Percentiles rank a stretch among this genome's conserved stretches.
phyloP scores from a whole-genome alignment of 2,329 filamentous ascomycete genomes.

The Aureobasidium zeae region DNA sequence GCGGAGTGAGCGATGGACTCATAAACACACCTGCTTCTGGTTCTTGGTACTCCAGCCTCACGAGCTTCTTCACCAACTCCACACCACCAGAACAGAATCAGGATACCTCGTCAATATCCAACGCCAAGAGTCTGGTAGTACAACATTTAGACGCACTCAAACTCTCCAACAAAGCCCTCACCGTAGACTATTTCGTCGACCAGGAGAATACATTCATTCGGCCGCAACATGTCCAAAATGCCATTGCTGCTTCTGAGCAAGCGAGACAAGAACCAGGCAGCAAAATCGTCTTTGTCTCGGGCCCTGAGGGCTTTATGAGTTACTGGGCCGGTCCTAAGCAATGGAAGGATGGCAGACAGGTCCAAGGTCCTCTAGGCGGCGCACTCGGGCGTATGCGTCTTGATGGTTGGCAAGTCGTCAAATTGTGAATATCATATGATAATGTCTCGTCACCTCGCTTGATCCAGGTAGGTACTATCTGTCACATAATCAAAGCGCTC shows the following conservation, averaged over 20 bases:
- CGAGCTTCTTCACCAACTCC: conserved; percentile 2
- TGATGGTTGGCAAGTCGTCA: conserved; percentile 50
- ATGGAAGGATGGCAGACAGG: conserved; percentile 62
- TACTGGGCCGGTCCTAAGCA: conserved; percentile 71
- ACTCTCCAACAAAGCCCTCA: conserved; percentile 38
- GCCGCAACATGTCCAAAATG: conserved; percentile 29
- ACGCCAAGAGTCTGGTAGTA: conserved; percentile 52
- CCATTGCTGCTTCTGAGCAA: conserved; percentile 21
- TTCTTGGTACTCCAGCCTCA: conserved; percentile 4
- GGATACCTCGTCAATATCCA: too few species aligned
- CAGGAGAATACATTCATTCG: conserved; percentile 62
- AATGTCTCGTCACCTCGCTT: too few species aligned
- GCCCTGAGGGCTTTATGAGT: conserved; percentile 80
- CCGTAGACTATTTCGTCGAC: conserved; percentile 70
- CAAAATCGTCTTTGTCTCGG: conserved; percentile 73
- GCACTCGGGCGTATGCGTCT: conserved; percentile 53
- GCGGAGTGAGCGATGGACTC: conserved; percentile 48
- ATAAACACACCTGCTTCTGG: background rate
- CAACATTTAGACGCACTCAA: conserved; percentile 65
- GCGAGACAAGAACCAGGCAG: too few species aligned
- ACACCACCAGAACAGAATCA: too few species aligned
- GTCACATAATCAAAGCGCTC: too few species aligned
- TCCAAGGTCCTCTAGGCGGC: conserved; percentile 66
- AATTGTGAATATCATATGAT: conserved; percentile 42
- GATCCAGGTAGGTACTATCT: too few species aligned